Conservation (phyloP, 2,329 filamentous ascomycete species). For the Blastomyces percursus region DNA sequence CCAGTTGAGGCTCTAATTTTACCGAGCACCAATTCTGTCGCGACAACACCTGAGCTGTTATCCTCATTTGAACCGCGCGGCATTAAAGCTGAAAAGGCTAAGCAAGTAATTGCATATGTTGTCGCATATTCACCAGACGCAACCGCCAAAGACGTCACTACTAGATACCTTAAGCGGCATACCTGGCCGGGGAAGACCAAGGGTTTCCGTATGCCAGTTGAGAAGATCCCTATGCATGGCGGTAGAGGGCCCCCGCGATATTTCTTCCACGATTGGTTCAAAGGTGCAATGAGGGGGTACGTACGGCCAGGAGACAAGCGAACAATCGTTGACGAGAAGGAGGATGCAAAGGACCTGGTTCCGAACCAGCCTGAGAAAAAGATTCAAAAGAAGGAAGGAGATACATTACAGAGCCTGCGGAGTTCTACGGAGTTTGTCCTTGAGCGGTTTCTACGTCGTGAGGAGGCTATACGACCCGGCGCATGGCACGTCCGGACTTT, state of each 20-base stretch:
- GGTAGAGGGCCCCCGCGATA: slow-evolving; percentile 64
- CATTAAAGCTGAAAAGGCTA: slow-evolving; percentile 68
- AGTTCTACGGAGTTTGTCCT: slow-evolving; percentile 75
- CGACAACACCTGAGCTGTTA: slow-evolving; percentile 59
- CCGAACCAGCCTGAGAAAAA: slow-evolving; percentile 63
- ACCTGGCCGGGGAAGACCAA: slow-evolving; percentile 83
- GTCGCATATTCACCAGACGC: slow-evolving; percentile 73
- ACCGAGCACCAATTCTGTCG: slow-evolving; percentile 49
- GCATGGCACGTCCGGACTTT: slow-evolving; percentile 66
- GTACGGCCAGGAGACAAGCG: slow-evolving; percentile 40
- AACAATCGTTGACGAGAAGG: slow-evolving; percentile 64
- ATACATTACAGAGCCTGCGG: slow-evolving; percentile 82
- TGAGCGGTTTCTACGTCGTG: slow-evolving; percentile 74
- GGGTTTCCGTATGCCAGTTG: slow-evolving; percentile 62
- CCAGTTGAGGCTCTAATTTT: slow-evolving; percentile 62
- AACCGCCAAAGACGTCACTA: slow-evolving; percentile 88
- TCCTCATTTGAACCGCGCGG: slow-evolving; percentile 74
- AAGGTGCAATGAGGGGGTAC: slow-evolving; percentile 65
- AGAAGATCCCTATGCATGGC: slow-evolving; percentile 72
- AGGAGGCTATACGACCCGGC: slow-evolving; percentile 68
- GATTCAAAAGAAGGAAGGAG: slow-evolving; percentile 56
- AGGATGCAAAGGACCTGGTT: slow-evolving; percentile 67
- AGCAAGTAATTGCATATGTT: slow-evolving; percentile 83
- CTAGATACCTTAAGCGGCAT: slow-evolving; percentile 74
- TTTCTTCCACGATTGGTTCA: slow-evolving; percentile 82